Percentiles rank a stretch among this genome's conserved stretches.
phyloP scores from a whole-genome alignment of 305 asterid species.

The Withania somnifera region DNA sequence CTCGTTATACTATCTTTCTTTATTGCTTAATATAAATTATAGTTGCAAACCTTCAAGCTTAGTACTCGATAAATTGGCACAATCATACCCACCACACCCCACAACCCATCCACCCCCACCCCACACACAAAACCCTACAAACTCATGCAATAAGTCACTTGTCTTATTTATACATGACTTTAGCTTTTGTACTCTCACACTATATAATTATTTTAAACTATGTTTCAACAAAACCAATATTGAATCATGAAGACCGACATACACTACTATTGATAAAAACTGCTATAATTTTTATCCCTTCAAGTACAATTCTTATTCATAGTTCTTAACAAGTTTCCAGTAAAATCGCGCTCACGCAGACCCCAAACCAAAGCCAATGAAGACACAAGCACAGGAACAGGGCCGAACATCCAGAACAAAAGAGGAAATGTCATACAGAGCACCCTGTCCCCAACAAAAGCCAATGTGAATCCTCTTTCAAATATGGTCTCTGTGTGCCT shows the following conservation, averaged over 20 bases:
- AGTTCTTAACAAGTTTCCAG: background rate
- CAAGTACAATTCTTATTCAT: background rate
- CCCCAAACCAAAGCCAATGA: slow-evolving; percentile 56
- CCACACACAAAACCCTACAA: background rate
- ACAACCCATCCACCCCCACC: no score
- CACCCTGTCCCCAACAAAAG: slow-evolving; percentile 56
- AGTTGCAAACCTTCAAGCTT: background rate
- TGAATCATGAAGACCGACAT: background rate
- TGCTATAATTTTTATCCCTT: background rate
- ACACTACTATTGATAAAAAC: background rate
- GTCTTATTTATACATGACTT: background rate
- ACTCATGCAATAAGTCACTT: background rate
- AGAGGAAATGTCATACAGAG: slow-evolving; percentile 46
- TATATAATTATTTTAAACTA: background rate
- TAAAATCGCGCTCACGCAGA: slow-evolving; percentile 46
- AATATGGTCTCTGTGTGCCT: slow-evolving; percentile 36
- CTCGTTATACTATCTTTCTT: background rate
- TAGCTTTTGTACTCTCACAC: background rate
- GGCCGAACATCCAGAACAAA: slow-evolving; percentile 63
- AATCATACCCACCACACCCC: background rate
- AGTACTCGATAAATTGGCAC: background rate
- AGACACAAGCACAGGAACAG: slow-evolving; percentile 44
- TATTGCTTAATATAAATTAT: background rate
- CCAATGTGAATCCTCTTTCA: slow-evolving; percentile 59
- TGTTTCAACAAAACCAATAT: background rate